phyloP scores from a whole-genome alignment of 2,329 filamentous ascomycete genomes.

The Lachnellula occidentalis region DNA sequence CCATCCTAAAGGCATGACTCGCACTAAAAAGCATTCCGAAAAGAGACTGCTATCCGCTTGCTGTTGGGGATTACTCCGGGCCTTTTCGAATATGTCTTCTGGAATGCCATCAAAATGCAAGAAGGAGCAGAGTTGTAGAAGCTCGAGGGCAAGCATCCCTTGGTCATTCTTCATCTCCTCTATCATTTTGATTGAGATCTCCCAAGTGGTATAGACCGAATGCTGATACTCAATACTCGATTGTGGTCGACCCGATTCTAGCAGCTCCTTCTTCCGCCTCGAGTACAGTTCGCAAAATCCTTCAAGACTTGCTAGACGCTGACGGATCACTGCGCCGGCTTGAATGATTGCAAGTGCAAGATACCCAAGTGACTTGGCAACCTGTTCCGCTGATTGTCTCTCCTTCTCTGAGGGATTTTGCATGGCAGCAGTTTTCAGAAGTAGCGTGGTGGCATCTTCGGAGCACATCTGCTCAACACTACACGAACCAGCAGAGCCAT shows the following conservation, averaged over 20 bases:
- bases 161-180: neutral
- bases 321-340: slow-evolving; percentile 20
- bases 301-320: slow-evolving; percentile 11
- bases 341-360: slow-evolving; percentile 30
- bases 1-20: slow-evolving; percentile 11
- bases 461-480: slow-evolving; percentile 22
- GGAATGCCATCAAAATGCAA: slow-evolving; percentile 16
- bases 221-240: slow-evolving; percentile 8
- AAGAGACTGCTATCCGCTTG: too few relatives aligned
- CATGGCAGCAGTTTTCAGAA: slow-evolving; percentile 16
- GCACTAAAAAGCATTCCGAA: too few relatives aligned
- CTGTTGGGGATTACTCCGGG: too few relatives aligned
- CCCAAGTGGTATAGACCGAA: slow-evolving; percentile 18
- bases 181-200: slow-evolving; percentile 14
- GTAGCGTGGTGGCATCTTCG: slow-evolving; percentile 18
- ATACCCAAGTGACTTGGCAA: slow-evolving; percentile 22
- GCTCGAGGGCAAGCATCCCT: slow-evolving; percentile 9
- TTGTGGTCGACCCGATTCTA: slow-evolving; percentile 1
- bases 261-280: slow-evolving; percentile 9
- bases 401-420: neutral
- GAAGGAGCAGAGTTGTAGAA: slow-evolving; percentile 13
- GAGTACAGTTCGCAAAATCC: slow-evolving; percentile 9
- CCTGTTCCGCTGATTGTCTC: slow-evolving; percentile 9
- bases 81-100: slow-evolving; percentile 2
- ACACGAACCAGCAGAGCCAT: slow-evolving; percentile 3